A percentile compares a stretch with the other conserved stretches of the same genome.
Evolutionary conservation across 2,329 filamentous ascomycete genomes (phyloP).

Genomic region (Chrysoporthe deuterocubensis): DNA sequence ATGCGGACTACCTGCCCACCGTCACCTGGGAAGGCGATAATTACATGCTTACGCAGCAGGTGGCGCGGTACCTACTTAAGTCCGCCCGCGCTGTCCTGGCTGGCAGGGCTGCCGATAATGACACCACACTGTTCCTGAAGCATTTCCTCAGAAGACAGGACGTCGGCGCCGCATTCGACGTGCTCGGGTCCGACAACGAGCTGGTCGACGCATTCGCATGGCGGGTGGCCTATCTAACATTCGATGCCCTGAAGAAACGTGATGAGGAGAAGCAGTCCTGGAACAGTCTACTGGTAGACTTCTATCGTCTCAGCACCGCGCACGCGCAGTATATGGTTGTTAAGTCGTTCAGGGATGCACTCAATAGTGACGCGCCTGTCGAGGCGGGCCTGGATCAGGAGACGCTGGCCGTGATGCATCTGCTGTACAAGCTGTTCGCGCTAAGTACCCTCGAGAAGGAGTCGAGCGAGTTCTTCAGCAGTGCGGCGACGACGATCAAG

Average conservation of each 20-base stretch:
- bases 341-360: slow-evolving; percentile 67
- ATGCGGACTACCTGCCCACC: slow-evolving; percentile 74
- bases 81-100: slow-evolving; percentile 71
- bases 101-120: slow-evolving; percentile 63
- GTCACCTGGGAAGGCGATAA: slow-evolving; percentile 79
- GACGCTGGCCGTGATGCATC: slow-evolving; percentile 64
- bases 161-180: slow-evolving; percentile 74
- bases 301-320: slow-evolving; percentile 75
- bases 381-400: slow-evolving; percentile 58
- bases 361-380: slow-evolving; percentile 48
- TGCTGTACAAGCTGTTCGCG: slow-evolving; percentile 83
- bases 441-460: slow-evolving; percentile 67
- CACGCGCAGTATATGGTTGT: slow-evolving; percentile 79
- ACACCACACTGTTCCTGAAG: slow-evolving; percentile 69
- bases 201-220: slow-evolving; percentile 76
- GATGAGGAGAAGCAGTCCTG: slow-evolving; percentile 76
- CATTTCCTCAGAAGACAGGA: slow-evolving; percentile 68
- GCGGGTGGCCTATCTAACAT: slow-evolving; percentile 75
- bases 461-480: slow-evolving; percentile 73
- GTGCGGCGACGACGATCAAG: slow-evolving; percentile 68
- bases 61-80: slow-evolving; percentile 77
- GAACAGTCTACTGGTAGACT: slow-evolving; percentile 79
- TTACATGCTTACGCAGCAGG: slow-evolving; percentile 83
- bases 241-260: slow-evolving; percentile 74
- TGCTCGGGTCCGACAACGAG: slow-evolving; percentile 71